A percentile compares a stretch with the other conserved stretches of the same genome.
These are phyloP conservation scores for Oligophagozyma castellii DNA, from an alignment of 1,139 yeast species.

Conservation along the genomic window DNA sequence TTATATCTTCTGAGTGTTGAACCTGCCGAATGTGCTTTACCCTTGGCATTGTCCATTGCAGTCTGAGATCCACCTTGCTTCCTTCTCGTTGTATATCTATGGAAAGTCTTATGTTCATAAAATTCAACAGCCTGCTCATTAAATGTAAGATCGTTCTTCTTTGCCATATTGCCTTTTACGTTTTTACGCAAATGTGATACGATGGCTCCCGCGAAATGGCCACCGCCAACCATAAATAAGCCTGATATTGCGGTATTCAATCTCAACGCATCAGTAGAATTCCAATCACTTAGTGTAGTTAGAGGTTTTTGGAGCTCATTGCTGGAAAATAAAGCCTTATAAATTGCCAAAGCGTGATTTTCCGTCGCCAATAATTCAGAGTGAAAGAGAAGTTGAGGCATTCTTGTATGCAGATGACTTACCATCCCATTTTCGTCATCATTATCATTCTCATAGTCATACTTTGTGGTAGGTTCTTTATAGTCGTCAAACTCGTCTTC, in stretches of 20 bases:
- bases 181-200: conserved; percentile 51
- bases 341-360: conserved; percentile 52
- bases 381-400: conserved; percentile 47
- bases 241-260: conserved; percentile 37
- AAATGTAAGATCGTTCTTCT: conserved; percentile 30
- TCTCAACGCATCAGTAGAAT: conserved; percentile 9
- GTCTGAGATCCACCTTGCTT: conserved; percentile 98
- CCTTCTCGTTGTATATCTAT: conserved; percentile 88
- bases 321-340: conserved; percentile 48
- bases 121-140: conserved; percentile 52
- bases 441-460: neutral
- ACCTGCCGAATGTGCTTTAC: conserved; percentile 96
- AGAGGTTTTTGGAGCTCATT: conserved; percentile 28
- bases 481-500: neutral
- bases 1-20: conserved; percentile 79
- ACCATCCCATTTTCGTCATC: conserved; percentile 23
- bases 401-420: conserved; percentile 47
- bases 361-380: conserved; percentile 32
- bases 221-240: conserved; percentile 90
- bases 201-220: conserved; percentile 95
- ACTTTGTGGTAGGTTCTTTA: neutral
- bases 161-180: conserved; percentile 34
- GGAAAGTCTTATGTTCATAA: conserved; percentile 73
- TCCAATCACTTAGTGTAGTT: conserved; percentile 19
- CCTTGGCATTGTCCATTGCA: conserved; percentile 81